Conservation (phyloP, 106 monocot genomes). For the Agapanthus africanus region DNA sequence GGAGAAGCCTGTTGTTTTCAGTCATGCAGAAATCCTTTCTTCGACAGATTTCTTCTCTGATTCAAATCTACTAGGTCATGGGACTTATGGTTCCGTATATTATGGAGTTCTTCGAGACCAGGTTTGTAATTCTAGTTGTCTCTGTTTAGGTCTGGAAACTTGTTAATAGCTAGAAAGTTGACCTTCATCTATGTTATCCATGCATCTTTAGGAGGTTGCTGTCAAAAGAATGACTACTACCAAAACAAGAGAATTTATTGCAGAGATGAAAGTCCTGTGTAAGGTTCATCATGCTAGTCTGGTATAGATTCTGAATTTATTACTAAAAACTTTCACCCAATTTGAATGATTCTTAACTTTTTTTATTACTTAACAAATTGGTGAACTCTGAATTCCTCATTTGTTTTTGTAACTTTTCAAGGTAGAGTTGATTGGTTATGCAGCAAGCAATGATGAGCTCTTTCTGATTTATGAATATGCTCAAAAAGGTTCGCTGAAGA, state of each 20-base stretch:
- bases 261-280: slow-evolving; percentile 93
- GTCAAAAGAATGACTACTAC: slow-evolving; percentile 94
- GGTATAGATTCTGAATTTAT: slow-evolving; percentile 34
- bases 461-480: slow-evolving; percentile 96
- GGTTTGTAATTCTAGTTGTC: slow-evolving; percentile 32
- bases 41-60: slow-evolving; percentile 84
- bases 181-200: slow-evolving; percentile 1
- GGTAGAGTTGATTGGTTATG: slow-evolving; percentile 99
- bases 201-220: slow-evolving; percentile 74
- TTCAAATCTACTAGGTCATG: slow-evolving; percentile 90
- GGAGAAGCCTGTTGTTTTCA: slow-evolving; percentile 88
- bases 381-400: slow-evolving; percentile 5
- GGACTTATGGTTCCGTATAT: slow-evolving; percentile 94
- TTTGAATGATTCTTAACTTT: not conserved
- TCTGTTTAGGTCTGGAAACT: not conserved
- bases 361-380: not conserved
- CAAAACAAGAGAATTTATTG: slow-evolving; percentile 93
- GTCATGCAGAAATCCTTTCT: slow-evolving; percentile 65
- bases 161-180: not conserved
- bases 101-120: slow-evolving; percentile 92
- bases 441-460: slow-evolving; percentile 73
- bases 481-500: slow-evolving; percentile 90
- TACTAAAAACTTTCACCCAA: not conserved
- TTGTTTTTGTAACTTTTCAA: slow-evolving; percentile 61
- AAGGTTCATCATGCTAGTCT: slow-evolving; percentile 97